Evolutionary conservation across 2,329 filamentous ascomycete genomes (phyloP), one percentile per base, ranked within the genome.

Genomic region (Onygenales sp.): DNA sequence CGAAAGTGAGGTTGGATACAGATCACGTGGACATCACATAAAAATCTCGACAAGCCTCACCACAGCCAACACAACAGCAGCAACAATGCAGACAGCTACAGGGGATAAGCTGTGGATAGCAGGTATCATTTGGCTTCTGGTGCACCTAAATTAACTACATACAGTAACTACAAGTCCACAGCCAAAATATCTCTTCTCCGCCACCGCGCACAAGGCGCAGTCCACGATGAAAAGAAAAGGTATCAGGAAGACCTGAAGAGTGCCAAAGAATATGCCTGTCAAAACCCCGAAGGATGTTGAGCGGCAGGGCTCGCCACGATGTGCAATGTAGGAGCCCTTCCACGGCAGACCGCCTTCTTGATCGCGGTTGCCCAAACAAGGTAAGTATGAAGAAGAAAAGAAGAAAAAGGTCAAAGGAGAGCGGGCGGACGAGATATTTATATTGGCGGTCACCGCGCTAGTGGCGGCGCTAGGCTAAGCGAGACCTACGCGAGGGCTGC

Each of bases 251-350:
- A 54, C 62, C 64, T 60, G 65, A 62, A 59, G 64, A 63, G 69
- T 68, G 74, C 69, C 73, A 76, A 76, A 76, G 74, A 75, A 75
- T 75, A 65, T 70, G 70, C 72, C 69, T 69, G 66, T 69, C 67
- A 72, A 70, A 71, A 67, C 68, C 70, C 73, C 72, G 71, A 72
- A 76, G 64, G 68, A 72, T 71, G 69, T 73, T 75, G 71, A 72
- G 73, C 68, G 65, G 59, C 69, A 61, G 66, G 74, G 69, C 72
- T 72, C 75, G 63, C 76, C 76, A 70, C 76, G 75, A 62, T 78
- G 76, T 79, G 77, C 77, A 79, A 79, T 79, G 77, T 72, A 78
- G 76, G 75, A 71, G 72, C 75, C 69, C 67, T 67, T 68, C 64
- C 64, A 69, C 73, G 69, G 70, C 69, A 63, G 63, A 63, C 66